Conservation (phyloP, 768 basidiomycete genomes). For the Naematelia encephala region DNA sequence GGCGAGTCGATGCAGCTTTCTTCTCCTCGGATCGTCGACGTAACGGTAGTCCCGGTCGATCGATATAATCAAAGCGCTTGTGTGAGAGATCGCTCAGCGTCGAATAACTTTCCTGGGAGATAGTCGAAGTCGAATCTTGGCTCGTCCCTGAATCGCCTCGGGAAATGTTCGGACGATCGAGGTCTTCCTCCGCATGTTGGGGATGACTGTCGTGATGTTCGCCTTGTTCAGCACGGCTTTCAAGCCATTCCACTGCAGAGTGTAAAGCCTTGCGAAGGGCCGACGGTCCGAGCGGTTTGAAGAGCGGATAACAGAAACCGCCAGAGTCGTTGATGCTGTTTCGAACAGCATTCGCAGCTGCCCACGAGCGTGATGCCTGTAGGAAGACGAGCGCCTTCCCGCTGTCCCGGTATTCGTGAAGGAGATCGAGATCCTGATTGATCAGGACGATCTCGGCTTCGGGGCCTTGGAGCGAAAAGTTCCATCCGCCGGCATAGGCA, state of each 20-base stretch:
- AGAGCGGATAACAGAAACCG: slow-evolving; percentile 81
- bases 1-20: slow-evolving; percentile 51
- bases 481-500: slow-evolving; percentile 55
- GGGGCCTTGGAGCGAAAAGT: not conserved
- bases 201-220: slow-evolving; percentile 1
- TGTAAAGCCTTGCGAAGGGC: slow-evolving; percentile 63
- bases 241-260: slow-evolving; percentile 23
- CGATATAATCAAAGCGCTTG: slow-evolving; percentile 15
- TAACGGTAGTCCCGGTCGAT: slow-evolving; percentile 23
- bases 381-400: slow-evolving; percentile 68
- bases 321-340: slow-evolving; percentile 65
- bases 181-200: not conserved
- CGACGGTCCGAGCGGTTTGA: slow-evolving; percentile 83
- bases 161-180: slow-evolving; percentile 30
- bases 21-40: slow-evolving; percentile 48
- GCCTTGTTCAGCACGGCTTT: slow-evolving; percentile 3
- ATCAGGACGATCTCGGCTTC: slow-evolving; percentile 71
- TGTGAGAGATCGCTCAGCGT: slow-evolving; percentile 22
- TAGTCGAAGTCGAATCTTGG: slow-evolving; percentile 37
- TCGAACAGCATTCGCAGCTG: slow-evolving; percentile 49
- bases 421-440: slow-evolving; percentile 68
- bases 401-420: slow-evolving; percentile 60
- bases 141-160: slow-evolving; percentile 34
- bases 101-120: slow-evolving; percentile 12
- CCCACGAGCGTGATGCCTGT: slow-evolving; percentile 54